Evolutionary conservation across 345 rosid genomes (phyloP).

Genomic region (Salix brachista): DNA sequence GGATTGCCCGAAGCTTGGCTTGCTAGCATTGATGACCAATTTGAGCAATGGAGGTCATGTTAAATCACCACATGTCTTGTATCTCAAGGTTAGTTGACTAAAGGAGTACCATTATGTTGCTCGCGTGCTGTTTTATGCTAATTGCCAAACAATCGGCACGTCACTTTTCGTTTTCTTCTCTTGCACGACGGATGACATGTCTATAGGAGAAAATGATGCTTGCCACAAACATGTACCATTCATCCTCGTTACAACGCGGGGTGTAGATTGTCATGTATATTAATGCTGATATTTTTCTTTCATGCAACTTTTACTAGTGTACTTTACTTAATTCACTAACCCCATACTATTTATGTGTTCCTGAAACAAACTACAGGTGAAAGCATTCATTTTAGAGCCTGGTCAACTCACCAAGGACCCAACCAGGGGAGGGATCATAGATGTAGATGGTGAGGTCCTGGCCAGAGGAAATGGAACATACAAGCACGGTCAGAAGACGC

Average conservation of each 20-base stretch:
- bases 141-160: neutral
- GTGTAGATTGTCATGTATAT: neutral
- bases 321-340: neutral
- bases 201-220: neutral
- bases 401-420: constrained; percentile 53
- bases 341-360: neutral
- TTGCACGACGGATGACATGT: neutral
- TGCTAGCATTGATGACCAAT: constrained; percentile 56
- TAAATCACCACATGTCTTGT: constrained; percentile 56
- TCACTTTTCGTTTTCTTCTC: neutral
- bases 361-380: constrained; percentile 49
- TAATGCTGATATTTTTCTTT: neutral
- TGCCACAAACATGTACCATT: neutral
- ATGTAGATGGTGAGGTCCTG: constrained; percentile 85
- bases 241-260: neutral
- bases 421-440: constrained; percentile 79
- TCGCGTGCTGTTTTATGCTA: neutral
- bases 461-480: constrained; percentile 72
- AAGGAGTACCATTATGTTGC: neutral
- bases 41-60: constrained; percentile 68
- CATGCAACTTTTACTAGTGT: neutral
- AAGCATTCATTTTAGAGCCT: constrained; percentile 79
- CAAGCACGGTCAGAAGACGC: constrained; percentile 39
- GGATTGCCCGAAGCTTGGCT: constrained; percentile 58
- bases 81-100: constrained; percentile 58